These are phyloP conservation scores for Lumnitzera littorea DNA, from an alignment of 345 rosid genomes.

Conservation along the genomic window DNA sequence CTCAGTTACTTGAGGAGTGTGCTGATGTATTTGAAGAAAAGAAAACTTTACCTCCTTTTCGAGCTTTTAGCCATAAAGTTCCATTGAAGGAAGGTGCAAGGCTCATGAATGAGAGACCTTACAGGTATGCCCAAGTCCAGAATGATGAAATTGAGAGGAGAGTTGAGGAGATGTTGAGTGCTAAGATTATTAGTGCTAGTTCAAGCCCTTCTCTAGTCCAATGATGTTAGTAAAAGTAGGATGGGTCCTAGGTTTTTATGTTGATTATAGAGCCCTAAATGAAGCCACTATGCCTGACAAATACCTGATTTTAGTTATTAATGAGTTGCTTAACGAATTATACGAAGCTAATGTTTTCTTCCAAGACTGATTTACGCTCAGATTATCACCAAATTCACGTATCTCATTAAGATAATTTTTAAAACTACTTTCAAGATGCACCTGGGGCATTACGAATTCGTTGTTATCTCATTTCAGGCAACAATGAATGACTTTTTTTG, in stretches of 20 bases:
- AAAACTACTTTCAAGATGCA: not conserved
- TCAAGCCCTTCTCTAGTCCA: not conserved
- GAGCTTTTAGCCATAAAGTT: too few relatives aligned
- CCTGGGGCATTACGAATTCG: constrained; percentile 1
- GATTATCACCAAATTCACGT: not conserved
- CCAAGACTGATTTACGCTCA: not conserved
- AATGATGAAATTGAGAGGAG: not conserved
- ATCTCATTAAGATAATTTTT: not conserved
- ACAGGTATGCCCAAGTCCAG: not conserved
- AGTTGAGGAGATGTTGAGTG: not conserved
- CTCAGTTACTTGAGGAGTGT: too few relatives aligned
- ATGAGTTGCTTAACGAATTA: constrained; percentile 2
- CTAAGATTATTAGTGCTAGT: not conserved
- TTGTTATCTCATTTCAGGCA: not conserved
- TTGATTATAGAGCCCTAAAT: not conserved
- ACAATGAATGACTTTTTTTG: not conserved
- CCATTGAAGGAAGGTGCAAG: too few relatives aligned
- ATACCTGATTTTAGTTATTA: not conserved
- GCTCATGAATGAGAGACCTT: not conserved
- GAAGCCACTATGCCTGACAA: not conserved
- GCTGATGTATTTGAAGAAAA: too few relatives aligned
- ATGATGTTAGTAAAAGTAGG: not conserved
- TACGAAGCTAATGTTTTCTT: not conserved
- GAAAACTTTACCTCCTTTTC: too few relatives aligned
- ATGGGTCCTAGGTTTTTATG: not conserved